A percentile compares a stretch with the other conserved stretches of the same genome.
phyloP scores from a whole-genome alignment of 2,329 filamentous ascomycete species.

The Phialocephala subalpina region DNA sequence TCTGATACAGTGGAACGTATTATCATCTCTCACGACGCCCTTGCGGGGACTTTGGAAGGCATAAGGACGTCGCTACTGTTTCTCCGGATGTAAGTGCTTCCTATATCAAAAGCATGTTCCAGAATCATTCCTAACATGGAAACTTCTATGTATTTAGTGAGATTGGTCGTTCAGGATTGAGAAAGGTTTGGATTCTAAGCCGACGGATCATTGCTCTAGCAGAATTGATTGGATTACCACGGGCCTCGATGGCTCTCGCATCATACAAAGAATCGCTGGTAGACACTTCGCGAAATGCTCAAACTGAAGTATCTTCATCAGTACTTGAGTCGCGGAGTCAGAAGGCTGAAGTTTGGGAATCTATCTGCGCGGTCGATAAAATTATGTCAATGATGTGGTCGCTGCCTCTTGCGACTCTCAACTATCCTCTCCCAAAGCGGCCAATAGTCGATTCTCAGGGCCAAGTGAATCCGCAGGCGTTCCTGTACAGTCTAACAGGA shows the following conservation, averaged over 20 bases:
- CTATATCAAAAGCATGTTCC: background rate
- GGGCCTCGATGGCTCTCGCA: constrained; percentile 12
- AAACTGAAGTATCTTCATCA: constrained; percentile 1
- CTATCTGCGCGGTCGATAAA: constrained; percentile 20
- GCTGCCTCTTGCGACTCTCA: constrained; percentile 16
- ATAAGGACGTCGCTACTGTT: constrained; percentile 15
- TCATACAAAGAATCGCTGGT: constrained; percentile 6
- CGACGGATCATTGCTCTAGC: constrained; percentile 19
- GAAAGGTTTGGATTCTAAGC: constrained; percentile 15
- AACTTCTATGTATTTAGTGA: constrained; percentile 1
- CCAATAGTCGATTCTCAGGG: constrained; percentile 13
- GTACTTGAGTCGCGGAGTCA: constrained; percentile 11
- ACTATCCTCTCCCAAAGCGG: constrained; percentile 18
- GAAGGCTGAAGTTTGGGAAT: constrained; percentile 19
- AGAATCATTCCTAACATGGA: background rate
- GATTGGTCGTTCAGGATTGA: constrained; percentile 12
- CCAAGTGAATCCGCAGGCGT: constrained; percentile 16
- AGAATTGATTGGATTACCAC: constrained; percentile 20
- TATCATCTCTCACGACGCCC: constrained; percentile 13
- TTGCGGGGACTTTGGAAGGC: constrained; percentile 19
- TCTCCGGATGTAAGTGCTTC: constrained; percentile 17
- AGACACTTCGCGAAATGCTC: background rate
- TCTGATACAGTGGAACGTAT: constrained; percentile 18
- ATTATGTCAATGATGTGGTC: constrained; percentile 22
- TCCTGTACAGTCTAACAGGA: constrained; percentile 12